A percentile compares a stretch with the other conserved stretches of the same genome.
Evolutionary conservation across 2,329 filamentous ascomycete genomes (phyloP).

Genomic region (Fusarium oligoseptatum): DNA sequence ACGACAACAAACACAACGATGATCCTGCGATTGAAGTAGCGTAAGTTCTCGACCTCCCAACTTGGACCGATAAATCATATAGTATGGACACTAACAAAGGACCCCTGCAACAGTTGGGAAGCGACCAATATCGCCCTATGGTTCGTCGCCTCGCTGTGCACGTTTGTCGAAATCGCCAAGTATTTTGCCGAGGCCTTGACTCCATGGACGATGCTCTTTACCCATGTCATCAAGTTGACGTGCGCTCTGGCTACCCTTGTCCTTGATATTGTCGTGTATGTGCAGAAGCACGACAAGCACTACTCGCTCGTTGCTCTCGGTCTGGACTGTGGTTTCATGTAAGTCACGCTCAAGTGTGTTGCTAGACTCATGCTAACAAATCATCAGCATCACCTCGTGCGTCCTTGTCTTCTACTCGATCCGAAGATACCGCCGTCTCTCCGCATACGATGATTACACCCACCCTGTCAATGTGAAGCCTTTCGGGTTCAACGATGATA

Average conservation of each 20-base stretch:
- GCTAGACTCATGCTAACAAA: neutral
- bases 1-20: constrained; percentile 55
- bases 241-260: constrained; percentile 62
- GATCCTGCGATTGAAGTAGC: constrained; percentile 62
- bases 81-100: neutral
- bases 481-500: constrained; percentile 59
- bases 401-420: constrained; percentile 61
- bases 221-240: constrained; percentile 63
- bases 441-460: constrained; percentile 64
- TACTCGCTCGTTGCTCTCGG: constrained; percentile 64
- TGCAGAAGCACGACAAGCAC: constrained; percentile 57
- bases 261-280: constrained; percentile 66
- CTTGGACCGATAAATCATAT: neutral
- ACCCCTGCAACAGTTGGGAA: constrained; percentile 62
- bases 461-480: constrained; percentile 63
- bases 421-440: constrained; percentile 61
- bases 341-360: constrained; percentile 41
- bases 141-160: constrained; percentile 60
- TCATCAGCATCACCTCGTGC: constrained; percentile 53
- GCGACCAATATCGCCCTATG: constrained; percentile 65
- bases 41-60: constrained; percentile 54
- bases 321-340: constrained; percentile 64
- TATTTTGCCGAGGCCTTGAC: constrained; percentile 65
- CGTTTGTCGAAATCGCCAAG: constrained; percentile 61
- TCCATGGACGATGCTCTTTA: constrained; percentile 66